Base-by-base conservation (phyloP, 257 asterid genomes). In the Gentiana straminea region DNA sequence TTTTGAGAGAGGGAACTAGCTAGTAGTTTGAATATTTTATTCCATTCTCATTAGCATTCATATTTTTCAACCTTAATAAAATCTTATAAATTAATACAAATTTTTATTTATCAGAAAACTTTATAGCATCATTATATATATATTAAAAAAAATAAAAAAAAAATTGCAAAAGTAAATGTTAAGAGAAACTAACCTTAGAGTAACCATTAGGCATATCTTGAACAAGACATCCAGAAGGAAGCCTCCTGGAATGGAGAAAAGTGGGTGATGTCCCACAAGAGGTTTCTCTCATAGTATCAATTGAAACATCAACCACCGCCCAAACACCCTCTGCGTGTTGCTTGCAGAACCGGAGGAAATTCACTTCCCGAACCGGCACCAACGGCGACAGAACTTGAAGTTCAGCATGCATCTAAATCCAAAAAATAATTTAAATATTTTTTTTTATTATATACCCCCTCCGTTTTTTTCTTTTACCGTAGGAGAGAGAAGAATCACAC, bases 121-220 rank as follows among this genome's bases (percentile, higher is more conserved):
- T 24, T 3, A 4, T 41, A 41, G 8, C 9, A 41, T 41, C 10
- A 41, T 1, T 41, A 5, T 3, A 5, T 41, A 11, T 2, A 10
- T 35, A 5, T 3, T 4, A 43, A 56, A 50, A 64, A 72, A 56
- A n/a, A 59, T 15, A 47, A 59, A 63, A 49, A 48, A 59, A 71
- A 70, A 62, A 65, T 74, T 50, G 49, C 36, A 59, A 66, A 64
- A 63, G 65, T 49, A 51, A 45, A 52, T 34, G 50, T 63, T 39
- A 52, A 68, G 41, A 61, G 61, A 45, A 56, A 75, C 45, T 58
- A 68, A 92, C 99, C 86, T 83, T 88, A 56, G 94, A 83, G 64
- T 88, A 92, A 60, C 95, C 97, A 70, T 92, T 92, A 33, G 95
- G 91, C 99, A 85, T 85, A 64, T 92, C 99, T 67, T 92, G 94